Evolutionary conservation across 148 eudicot species (phyloP).

Genomic region (Euryodendron excelsum): DNA sequence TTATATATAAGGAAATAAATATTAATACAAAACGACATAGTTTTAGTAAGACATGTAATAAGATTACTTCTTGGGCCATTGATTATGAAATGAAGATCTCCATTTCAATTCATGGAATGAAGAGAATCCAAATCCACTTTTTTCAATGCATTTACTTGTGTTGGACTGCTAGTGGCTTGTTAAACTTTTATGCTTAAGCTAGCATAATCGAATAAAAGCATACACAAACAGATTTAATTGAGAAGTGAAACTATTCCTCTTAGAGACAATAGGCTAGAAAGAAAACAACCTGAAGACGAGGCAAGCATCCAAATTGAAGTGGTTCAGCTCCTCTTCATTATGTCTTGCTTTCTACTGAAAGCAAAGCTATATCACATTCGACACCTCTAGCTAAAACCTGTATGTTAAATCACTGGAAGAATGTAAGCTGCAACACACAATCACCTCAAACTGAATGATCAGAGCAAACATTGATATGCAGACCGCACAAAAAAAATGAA

Average conservation of each 20-base stretch:
- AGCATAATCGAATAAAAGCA: background rate
- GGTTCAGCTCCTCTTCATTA: slow-evolving; percentile 92
- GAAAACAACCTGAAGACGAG: slow-evolving; percentile 74
- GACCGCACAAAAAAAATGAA: no score
- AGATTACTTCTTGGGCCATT: no score
- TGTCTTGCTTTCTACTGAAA: slow-evolving; percentile 78
- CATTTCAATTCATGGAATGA: no score
- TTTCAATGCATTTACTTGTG: no score
- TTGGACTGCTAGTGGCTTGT: background rate
- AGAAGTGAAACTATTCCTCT: background rate
- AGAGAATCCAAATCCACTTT: no score
- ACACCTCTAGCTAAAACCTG: slow-evolving; percentile 96
- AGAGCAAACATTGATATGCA: background rate
- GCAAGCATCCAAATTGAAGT: slow-evolving; percentile 70
- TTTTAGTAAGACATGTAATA: no score
- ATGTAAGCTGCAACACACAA: slow-evolving; percentile 21
- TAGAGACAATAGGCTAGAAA: background rate
- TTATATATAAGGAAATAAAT: no score
- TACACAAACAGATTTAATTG: background rate
- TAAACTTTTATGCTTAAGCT: background rate
- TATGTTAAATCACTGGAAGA: slow-evolving; percentile 23
- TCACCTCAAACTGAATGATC: background rate
- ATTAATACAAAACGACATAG: no score
- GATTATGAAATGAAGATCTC: no score
- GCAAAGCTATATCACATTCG: slow-evolving; percentile 93